Percentiles rank a stretch among this genome's conserved stretches.
These are phyloP conservation scores for Trichopus zeylanicus DNA, from an alignment of 116 monocot species.

Conservation along the genomic window DNA sequence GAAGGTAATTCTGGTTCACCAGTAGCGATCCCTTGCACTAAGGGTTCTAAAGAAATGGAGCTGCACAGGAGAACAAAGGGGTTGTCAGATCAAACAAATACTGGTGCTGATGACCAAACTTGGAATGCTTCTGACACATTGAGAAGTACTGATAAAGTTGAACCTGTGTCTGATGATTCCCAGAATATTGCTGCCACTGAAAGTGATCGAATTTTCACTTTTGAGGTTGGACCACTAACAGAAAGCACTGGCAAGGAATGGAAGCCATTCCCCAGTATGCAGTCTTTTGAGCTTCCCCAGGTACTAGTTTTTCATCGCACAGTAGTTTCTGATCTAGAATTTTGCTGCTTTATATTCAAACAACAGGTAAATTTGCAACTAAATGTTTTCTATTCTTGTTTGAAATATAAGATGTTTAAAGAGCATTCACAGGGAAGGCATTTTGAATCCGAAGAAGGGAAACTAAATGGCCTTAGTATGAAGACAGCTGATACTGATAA, in stretches of 20 bases:
- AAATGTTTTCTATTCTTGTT: not conserved
- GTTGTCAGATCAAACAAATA: conserved; percentile 5
- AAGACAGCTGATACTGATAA: conserved; percentile 26
- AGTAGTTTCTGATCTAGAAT: not conserved
- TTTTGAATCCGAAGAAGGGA: conserved; percentile 12
- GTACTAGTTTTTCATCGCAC: conserved; percentile 15
- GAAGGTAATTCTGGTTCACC: conserved; percentile 42
- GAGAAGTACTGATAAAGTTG: conserved; percentile 3
- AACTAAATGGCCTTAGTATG: not conserved
- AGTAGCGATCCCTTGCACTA: conserved; percentile 26
- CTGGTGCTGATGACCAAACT: conserved; percentile 6
- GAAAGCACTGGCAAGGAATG: conserved; percentile 25
- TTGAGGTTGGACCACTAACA: conserved; percentile 29
- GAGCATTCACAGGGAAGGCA: conserved; percentile 22
- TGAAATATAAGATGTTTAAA: conserved; percentile 14
- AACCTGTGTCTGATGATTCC: conserved; percentile 10
- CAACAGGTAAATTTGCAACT: not conserved
- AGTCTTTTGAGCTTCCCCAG: conserved; percentile 28
- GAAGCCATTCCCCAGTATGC: conserved; percentile 36
- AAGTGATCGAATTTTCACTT: conserved; percentile 45
- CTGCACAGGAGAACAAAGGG: conserved; percentile 6
- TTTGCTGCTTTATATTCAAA: not conserved
- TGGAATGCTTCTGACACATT: conserved; percentile 1
- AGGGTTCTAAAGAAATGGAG: conserved; percentile 18
- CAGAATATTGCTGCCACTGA: conserved; percentile 15